Percentiles rank a stretch among this genome's conserved stretches.
Evolutionary conservation across 495 filamentous ascomycete species (phyloP).

Genomic region (Clohesyomyces aquaticus): DNA sequence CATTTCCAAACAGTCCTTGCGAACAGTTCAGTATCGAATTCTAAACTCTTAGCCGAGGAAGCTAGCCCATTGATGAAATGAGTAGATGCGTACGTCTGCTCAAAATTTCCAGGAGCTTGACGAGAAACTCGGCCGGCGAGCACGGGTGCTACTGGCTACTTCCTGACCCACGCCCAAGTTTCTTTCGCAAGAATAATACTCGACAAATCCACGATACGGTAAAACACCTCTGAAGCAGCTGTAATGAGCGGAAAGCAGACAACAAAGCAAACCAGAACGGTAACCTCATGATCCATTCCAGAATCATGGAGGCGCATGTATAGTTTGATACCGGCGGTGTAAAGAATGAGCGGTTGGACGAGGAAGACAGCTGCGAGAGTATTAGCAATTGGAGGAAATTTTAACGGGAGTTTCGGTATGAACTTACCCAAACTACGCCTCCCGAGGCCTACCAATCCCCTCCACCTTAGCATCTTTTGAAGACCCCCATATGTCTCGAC

Average conservation of each 20-base stretch:
- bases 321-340: constrained; percentile 45
- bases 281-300: constrained; percentile 15
- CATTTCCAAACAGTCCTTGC: no score
- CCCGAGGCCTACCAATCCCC: constrained; percentile 39
- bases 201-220: constrained; percentile 38
- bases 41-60: no score
- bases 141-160: background rate
- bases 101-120: background rate
- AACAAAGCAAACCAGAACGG: constrained; percentile 32
- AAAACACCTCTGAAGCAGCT: constrained; percentile 36
- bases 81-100: background rate
- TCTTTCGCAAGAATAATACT: constrained; percentile 19
- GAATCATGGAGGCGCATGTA: constrained; percentile 33
- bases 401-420: no score
- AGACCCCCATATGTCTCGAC: constrained; percentile 44
- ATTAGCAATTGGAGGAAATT: constrained; percentile 3
- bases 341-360: constrained; percentile 42
- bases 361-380: constrained; percentile 40
- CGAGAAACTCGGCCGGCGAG: background rate
- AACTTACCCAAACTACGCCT: constrained; percentile 45
- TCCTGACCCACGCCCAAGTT: constrained; percentile 28
- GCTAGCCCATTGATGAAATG: no score
- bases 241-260: constrained; percentile 29
- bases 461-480: constrained; percentile 39
- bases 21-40: no score